These are phyloP conservation scores for Diplodia sapinea DNA, from an alignment of 2,329 filamentous ascomycete species.

Conservation along the genomic window DNA sequence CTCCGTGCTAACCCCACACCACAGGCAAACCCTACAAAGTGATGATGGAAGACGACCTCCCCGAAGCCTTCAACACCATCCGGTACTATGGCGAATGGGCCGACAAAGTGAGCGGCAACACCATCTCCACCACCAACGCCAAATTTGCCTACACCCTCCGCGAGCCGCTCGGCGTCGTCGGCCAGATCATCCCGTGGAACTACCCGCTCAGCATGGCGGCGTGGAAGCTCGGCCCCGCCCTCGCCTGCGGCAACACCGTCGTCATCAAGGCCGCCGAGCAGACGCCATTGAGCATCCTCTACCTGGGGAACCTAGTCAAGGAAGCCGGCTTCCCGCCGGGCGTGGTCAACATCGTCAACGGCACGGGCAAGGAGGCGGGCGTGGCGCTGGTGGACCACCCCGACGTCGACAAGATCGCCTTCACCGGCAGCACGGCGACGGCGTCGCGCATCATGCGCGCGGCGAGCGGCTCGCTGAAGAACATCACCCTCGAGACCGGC, in stretches of 20 bases:
- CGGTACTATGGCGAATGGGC: constrained; percentile 81
- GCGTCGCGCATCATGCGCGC: constrained; percentile 65
- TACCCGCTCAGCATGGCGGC: constrained; percentile 57
- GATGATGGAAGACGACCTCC: constrained; percentile 68
- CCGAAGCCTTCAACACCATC: constrained; percentile 62
- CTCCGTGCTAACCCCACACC: not conserved
- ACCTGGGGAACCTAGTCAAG: constrained; percentile 60
- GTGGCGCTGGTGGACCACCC: constrained; percentile 64
- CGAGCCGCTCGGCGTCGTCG: constrained; percentile 64
- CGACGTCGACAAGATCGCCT: constrained; percentile 65
- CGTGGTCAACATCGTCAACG: constrained; percentile 65
- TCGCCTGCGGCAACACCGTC: constrained; percentile 63
- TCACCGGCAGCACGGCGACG: constrained; percentile 66
- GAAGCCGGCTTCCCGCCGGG: constrained; percentile 60
- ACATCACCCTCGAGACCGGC: constrained; percentile 64
- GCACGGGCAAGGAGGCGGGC: constrained; percentile 62
- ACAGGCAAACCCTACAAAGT: constrained; percentile 68
- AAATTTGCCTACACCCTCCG: constrained; percentile 79
- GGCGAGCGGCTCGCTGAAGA: constrained; percentile 62
- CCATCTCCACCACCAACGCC: constrained; percentile 70
- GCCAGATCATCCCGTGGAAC: constrained; percentile 52
- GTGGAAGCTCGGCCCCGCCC: constrained; percentile 62
- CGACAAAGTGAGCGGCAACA: constrained; percentile 78
- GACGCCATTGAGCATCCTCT: constrained; percentile 59
- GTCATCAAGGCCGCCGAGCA: constrained; percentile 64